Evolutionary conservation across 805 yeast species (phyloP), one percentile per base, ranked within the genome.

Genomic region (Sugiyamaella boreocaroliniensis): DNA sequence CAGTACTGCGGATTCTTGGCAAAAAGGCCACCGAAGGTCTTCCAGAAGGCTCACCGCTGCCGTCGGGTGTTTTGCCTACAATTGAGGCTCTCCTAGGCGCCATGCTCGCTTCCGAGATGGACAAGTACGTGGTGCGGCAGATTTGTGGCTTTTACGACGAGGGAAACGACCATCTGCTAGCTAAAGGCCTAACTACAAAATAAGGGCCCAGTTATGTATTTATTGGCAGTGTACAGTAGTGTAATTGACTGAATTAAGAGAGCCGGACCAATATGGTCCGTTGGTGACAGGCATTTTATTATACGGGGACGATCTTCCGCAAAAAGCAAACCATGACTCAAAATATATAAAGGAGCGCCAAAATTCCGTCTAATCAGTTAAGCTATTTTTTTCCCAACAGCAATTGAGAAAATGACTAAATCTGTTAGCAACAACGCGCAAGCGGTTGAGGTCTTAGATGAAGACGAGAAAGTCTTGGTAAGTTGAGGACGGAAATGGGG

Each of bases 21-120:
- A 58, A 54, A 26, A 68, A 67, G 61, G 72, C 71, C 12, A 42
- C 40, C 19, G 37, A 18, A 6, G 50, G 50, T 9, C n/a, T 19
- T 43, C 43, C 29, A 11, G 34, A 37, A 8, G 48, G 41, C 12
- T 20, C 48, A 10, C 47, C 42, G 7, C 56, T 64, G 40, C 68
- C 67, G 3, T 55, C 60, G 1, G 72, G 73, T 4, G 65, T 71
- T 26, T 52, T 65, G 11, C 74, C 74, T 10, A 68, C 68, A 10
- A 65, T 67, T 16, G 74, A 71, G 58, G 68, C 70, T 18, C 58
- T 71, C 22, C 61, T 71, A 9, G 74, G 74, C 6, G 72, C 72
- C 9, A 60, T 71, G 55, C 59, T 71, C 58, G 71, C 73, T 1
- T 57, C 60, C 2, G 68, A 68, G 32, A 70, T 71, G 72, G 74